Percentiles rank a stretch among this genome's conserved stretches.
Evolutionary conservation across 2,329 filamentous ascomycete genomes (phyloP).

Genomic region (Ilyonectria destructans): DNA sequence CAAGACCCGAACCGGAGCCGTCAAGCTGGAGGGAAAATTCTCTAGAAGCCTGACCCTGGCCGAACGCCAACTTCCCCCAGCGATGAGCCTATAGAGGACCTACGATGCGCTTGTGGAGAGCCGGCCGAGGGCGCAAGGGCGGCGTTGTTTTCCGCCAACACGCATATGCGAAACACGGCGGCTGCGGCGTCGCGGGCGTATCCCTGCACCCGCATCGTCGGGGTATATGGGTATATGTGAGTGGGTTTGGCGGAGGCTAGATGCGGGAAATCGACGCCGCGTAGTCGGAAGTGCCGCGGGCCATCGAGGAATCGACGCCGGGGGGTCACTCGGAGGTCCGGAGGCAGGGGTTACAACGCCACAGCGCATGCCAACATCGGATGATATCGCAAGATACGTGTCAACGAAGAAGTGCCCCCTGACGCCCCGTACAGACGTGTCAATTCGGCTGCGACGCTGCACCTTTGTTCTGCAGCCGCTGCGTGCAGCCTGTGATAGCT

Average conservation of each 20-base stretch:
- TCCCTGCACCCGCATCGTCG: slow-evolving; percentile 29
- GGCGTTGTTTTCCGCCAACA: slow-evolving; percentile 26
- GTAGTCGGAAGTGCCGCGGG: slow-evolving; percentile 32
- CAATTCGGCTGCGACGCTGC: slow-evolving; percentile 11
- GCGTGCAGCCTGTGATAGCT: not conserved
- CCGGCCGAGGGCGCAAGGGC: not conserved
- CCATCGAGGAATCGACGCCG: slow-evolving; percentile 26
- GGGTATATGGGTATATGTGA: not conserved
- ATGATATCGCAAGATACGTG: slow-evolving; percentile 49
- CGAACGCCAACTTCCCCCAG: not conserved
- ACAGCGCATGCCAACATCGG: slow-evolving; percentile 47
- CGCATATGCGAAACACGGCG: slow-evolving; percentile 41
- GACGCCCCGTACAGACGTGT: slow-evolving; percentile 31
- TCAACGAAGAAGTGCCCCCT: slow-evolving; percentile 30
- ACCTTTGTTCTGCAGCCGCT: not conserved
- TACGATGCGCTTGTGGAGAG: not conserved
- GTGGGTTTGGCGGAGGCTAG: slow-evolving; percentile 25
- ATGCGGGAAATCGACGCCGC: slow-evolving; percentile 31
- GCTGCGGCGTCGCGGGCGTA: slow-evolving; percentile 29
- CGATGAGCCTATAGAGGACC: not conserved
- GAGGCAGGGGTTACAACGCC: slow-evolving; percentile 34
- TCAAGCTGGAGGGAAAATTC: slow-evolving; percentile 15
- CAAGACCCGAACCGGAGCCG: slow-evolving; percentile 39
- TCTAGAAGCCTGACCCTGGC: slow-evolving; percentile 17
- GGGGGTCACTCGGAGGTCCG: slow-evolving; percentile 22